phyloP scores from a whole-genome alignment of 768 basidiomycete genomes.

The Amanita subjunquillea region DNA sequence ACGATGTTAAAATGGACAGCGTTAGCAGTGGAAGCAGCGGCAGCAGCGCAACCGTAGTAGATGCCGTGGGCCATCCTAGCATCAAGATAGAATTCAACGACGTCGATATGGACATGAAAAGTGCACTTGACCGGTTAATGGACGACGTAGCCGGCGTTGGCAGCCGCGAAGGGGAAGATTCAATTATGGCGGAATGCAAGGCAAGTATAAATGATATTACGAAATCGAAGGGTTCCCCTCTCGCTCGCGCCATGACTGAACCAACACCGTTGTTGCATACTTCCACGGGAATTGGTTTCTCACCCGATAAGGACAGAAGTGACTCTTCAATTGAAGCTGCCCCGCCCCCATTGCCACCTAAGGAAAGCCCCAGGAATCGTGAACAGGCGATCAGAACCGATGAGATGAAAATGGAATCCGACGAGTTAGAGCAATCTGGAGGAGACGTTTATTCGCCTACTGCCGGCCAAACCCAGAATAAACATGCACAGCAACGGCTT shows the following conservation, averaged over 20 bases:
- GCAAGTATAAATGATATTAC: conserved; percentile 13
- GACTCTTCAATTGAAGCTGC: conserved; percentile 25
- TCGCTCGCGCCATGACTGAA: conserved; percentile 46
- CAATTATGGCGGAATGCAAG: conserved; percentile 30
- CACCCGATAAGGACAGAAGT: conserved; percentile 30
- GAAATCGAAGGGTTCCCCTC: conserved; percentile 12
- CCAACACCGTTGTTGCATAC: conserved; percentile 24
- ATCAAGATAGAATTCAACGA: conserved; percentile 38
- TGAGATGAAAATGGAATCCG: conserved; percentile 31
- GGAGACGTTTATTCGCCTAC: conserved; percentile 16
- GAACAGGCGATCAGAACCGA: conserved; percentile 64
- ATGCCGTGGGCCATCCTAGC: neutral
- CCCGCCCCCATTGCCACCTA: conserved; percentile 45
- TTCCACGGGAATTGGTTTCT: conserved; percentile 6
- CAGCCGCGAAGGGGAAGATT: conserved; percentile 26
- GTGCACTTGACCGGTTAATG: conserved; percentile 64
- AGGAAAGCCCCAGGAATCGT: conserved; percentile 54
- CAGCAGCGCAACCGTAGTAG: conserved; percentile 1
- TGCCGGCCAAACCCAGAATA: conserved; percentile 2
- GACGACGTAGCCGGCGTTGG: conserved; percentile 49
- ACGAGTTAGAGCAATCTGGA: conserved; percentile 25
- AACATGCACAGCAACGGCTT: conserved; percentile 14
- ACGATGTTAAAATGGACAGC: neutral
- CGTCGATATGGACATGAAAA: conserved; percentile 62
- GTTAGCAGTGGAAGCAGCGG: conserved; percentile 9